These are phyloP conservation scores for Ramalina intermedia DNA, from an alignment of 495 filamentous ascomycete species.

Conservation along the genomic window DNA sequence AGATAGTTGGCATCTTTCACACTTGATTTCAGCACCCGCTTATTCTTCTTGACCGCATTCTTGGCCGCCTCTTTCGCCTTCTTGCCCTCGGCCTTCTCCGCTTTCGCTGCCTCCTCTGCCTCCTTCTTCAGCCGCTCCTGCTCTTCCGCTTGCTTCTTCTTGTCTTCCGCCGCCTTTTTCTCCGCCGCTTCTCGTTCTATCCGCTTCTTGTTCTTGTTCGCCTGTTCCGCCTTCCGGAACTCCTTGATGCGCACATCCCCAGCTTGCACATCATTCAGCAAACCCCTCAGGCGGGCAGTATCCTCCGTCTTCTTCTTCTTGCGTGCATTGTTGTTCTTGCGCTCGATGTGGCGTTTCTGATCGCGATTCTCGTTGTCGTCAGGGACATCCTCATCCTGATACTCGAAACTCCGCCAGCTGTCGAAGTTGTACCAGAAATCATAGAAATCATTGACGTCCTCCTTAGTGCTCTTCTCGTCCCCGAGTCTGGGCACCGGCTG, in stretches of 20 bases:
- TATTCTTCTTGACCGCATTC: conserved; percentile 98
- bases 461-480: conserved; percentile 69
- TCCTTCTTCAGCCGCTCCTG: conserved; percentile 64
- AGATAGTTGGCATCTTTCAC: conserved; percentile 98
- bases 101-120: conserved; percentile 74
- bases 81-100: conserved; percentile 68
- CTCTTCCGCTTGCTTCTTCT: conserved; percentile 58
- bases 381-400: conserved; percentile 95
- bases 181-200: conserved; percentile 83
- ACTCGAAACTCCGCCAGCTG: conserved; percentile 94
- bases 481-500: conserved; percentile 78
- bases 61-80: conserved; percentile 97
- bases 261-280: conserved; percentile 72
- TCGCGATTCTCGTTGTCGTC: conserved; percentile 98
- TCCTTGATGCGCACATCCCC: conserved; percentile 91
- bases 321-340: conserved; percentile 93
- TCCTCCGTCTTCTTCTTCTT: conserved; percentile 99
- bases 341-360: conserved; percentile 94
- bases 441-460: conserved; percentile 89
- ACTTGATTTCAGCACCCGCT: conserved; percentile 76
- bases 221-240: conserved; percentile 81
- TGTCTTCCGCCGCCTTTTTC: conserved; percentile 69
- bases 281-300: conserved; percentile 69
- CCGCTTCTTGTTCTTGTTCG: conserved; percentile 85
- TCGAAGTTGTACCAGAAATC: conserved; percentile 99